Percentiles rank a stretch among this genome's conserved stretches.
phyloP scores from a whole-genome alignment of 768 basidiomycete species.

The Amanita molliuscula region DNA sequence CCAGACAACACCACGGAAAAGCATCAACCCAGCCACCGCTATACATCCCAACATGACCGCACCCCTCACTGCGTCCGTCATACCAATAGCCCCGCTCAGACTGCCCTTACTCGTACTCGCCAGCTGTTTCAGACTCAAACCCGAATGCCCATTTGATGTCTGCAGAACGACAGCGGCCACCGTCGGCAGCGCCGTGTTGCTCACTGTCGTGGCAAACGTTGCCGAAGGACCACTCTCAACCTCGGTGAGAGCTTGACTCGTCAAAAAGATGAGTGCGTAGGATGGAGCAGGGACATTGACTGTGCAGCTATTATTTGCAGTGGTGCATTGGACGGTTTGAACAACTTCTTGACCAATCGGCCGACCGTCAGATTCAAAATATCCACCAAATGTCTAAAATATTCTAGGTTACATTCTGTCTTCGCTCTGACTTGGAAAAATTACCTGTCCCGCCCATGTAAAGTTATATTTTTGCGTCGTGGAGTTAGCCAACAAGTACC shows the following conservation, averaged over 20 bases:
- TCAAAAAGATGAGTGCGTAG: constrained; percentile 69
- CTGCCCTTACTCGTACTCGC: constrained; percentile 25
- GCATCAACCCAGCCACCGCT: constrained; percentile 3
- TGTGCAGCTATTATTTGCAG: constrained; percentile 38
- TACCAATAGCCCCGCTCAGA: constrained; percentile 11
- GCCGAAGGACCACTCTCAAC: constrained; percentile 18
- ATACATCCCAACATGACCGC: constrained; percentile 8
- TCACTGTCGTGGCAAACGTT: constrained; percentile 55
- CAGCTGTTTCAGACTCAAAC: constrained; percentile 13
- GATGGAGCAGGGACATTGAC: constrained; percentile 61
- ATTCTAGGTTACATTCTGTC: neutral
- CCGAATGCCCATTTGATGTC: constrained; percentile 37
- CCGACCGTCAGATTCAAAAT: constrained; percentile 59
- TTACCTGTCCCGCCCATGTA: constrained; percentile 70
- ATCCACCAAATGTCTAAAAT: constrained; percentile 46
- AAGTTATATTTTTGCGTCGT: constrained; percentile 56
- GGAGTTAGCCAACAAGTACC: constrained; percentile 46
- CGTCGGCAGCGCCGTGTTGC: constrained; percentile 34
- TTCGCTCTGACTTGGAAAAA: constrained; percentile 6
- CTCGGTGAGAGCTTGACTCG: constrained; percentile 23
- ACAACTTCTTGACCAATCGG: constrained; percentile 45
- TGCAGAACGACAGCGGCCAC: constrained; percentile 46
- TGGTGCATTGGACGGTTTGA: constrained; percentile 51
- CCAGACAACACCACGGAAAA: neutral
- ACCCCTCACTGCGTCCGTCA: constrained; percentile 3